Evolutionary conservation across 164 flowering plant species (phyloP), one percentile per base, ranked within the genome.

Genomic region (Saururus chinensis): DNA sequence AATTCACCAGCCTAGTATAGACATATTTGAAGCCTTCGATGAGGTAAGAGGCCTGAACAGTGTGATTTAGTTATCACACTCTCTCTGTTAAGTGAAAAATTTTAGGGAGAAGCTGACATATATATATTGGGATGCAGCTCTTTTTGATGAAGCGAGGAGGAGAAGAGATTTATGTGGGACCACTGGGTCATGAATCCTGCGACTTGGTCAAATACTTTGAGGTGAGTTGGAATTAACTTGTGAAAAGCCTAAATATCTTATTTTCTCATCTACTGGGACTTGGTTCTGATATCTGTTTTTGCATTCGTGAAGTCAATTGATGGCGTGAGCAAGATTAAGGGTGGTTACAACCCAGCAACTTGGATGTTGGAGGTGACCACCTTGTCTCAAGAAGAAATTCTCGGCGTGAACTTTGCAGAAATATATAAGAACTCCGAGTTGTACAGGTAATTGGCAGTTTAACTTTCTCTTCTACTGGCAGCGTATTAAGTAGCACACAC

Each of bases 1-100:
- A 52, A 80, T 78, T 58, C 84, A 80, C 65, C 84, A 80, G 66
- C 84, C 84, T 35, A 77, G 84, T 64, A 74, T 78, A 48, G 84
- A 80, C 68, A 80, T 78, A 63, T 82, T 82, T 62, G 81, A 79
- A 68, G 68, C 83, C 22, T 79, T 79, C 11, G 81, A 79, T 69
- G 85, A 82, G 83, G 85, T 77, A 21, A 67, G 62, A 25, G 24
- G n/a, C 11, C 40, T 12, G 7, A 30, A 30, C 37, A 30, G 37
- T 45, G 7, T 45, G 11, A 45, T 12, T 45, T 8, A 13, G 49
- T 13, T 30, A 30, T 30, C 49, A 45, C 7, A 45, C 4, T 17
- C 2, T 45, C 17, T 45, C 14, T 12, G 14, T 12, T 12, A 12
- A 0, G 1, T 45, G 14, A n/a, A n/a, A 45, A 45, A 12, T 45